Base-by-base conservation (phyloP, 1,284 basidiomycete species). In the Fomitopsis palustris region DNA sequence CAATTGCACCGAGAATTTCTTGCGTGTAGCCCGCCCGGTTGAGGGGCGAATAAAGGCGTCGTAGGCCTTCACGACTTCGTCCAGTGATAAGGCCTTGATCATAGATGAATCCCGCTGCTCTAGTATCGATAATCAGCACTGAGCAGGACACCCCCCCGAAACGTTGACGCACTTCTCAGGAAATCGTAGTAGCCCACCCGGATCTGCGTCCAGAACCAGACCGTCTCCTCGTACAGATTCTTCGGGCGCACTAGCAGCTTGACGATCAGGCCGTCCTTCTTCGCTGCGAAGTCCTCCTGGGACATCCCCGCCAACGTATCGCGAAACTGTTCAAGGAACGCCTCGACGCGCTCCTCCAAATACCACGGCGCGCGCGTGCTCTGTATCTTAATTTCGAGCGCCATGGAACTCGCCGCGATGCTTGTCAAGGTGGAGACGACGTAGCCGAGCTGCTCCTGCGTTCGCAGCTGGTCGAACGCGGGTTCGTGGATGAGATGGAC, bases 371-470 rank as follows among this genome's bases (percentile, higher is more conserved):
- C 27, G 35, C 65, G 65, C 7, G 64, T 55, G 58, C 68, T 70
- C 57, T 73, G 72, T 14, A 73, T 61, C 49, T 67, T 67, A 58
- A 73, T 62, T 1, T 63, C 61, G 41, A 73, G 54, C 3, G 67
- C 69, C 56, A 68, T 61, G n/a, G 67, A 62, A 37, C 65, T 65
- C 23, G 63, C 59, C 16, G 65, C 43, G 4, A 62, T 58, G 65
- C 67, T 69, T 29, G 59, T 21, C 1, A 62, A 41, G 29, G 58
- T 62, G 2, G 59, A 53, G 3, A 73, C 70, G 53, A 71, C 66
- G 14, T 56, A 72, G 67, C 71, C 71, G 3, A 73, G 65, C 52
- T 73, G 71, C 39, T 73, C 70, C 42, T 65, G 62, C 3, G 71
- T 73, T 10, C 71, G 62, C 7, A 73, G 62, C 27, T 67, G 68